Base-by-base conservation (phyloP, 768 basidiomycete species). In the Boletus edulis region DNA sequence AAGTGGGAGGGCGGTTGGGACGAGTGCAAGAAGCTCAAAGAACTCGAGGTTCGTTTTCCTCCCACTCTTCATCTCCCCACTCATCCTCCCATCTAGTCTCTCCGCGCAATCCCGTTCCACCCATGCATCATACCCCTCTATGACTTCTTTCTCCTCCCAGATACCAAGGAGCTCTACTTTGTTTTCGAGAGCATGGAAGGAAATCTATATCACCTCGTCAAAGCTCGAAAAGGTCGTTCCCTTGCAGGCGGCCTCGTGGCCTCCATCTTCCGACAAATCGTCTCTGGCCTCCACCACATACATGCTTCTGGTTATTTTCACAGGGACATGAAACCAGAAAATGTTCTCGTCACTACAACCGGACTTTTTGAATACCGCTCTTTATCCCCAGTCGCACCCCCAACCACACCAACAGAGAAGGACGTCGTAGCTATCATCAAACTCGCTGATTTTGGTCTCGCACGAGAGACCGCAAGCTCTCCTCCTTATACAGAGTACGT, bases 111-210 rank as follows among this genome's bases (percentile, higher is more conserved):
- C 68, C 87, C 94, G 34, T 88, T 90, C 69, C 97, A 99, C 73
- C 91, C 91, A 27, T 94, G 96, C 70, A 93, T 99, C 75, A 98
- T 99, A 71, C 96, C 97, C 55, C 81, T 99, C 62, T 99, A 98
- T 79, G 97, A 99, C 74, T 95, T 93, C 67, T 99, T 98, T 78
- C 90, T 99, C 62, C 85, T 94, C n/a, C 97, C 97, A 5, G 83
- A 86, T 62, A 83, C 92, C 57, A 93, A 92, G 72, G 95, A 99
- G 73, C 91, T 99, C 64, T 97, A 98, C 73, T 98, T 98, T 67
- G 96, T 98, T 45, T 99, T 99, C 73, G 97, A 99, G 75, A 95
- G 94, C 66, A 98, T 99, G 97, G 97, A 99, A 73, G 97, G 97
- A 67, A 98, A 99, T 74, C 84, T 99, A 46, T 99, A 96, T 75